These are phyloP conservation scores for Mallotus japonicus DNA, from an alignment of 441 rosid species.

Conservation along the genomic window DNA sequence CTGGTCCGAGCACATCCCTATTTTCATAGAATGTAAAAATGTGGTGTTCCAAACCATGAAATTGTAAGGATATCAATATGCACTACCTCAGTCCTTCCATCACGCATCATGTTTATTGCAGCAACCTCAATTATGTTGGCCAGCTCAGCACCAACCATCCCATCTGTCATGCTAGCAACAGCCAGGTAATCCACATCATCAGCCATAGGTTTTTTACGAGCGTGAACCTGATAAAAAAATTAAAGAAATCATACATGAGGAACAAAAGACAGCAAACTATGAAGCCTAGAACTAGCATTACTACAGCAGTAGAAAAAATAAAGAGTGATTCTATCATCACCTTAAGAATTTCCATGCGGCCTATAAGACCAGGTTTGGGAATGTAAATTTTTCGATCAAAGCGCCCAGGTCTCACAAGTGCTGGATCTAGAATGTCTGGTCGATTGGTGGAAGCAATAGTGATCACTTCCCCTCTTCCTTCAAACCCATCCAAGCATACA, in stretches of 20 bases:
- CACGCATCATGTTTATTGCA: constrained; percentile 92
- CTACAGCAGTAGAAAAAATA: not conserved
- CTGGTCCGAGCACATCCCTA: not conserved
- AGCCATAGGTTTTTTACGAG: constrained; percentile 93
- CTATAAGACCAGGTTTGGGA: constrained; percentile 88
- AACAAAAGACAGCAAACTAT: not conserved
- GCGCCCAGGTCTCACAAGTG: constrained; percentile 91
- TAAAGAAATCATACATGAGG: constrained; percentile 1
- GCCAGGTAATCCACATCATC: constrained; percentile 92
- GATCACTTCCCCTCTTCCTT: constrained; percentile 94
- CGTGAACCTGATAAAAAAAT: constrained; percentile 63
- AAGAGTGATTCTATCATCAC: constrained; percentile 29
- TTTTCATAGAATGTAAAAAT: not conserved
- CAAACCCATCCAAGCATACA: constrained; percentile 93
- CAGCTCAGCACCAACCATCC: constrained; percentile 99
- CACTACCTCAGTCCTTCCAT: constrained; percentile 83
- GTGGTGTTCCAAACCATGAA: constrained; percentile 7
- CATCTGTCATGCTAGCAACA: constrained; percentile 88
- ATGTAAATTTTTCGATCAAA: constrained; percentile 81
- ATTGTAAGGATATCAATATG: constrained; percentile 8
- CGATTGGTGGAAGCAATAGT: constrained; percentile 96
- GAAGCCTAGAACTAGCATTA: constrained; percentile 4
- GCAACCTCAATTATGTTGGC: constrained; percentile 94
- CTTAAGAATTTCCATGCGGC: constrained; percentile 92
- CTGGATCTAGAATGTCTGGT: constrained; percentile 95